Evolutionary conservation across 345 rosid genomes (phyloP).

Genomic region (Mangifera indica): DNA sequence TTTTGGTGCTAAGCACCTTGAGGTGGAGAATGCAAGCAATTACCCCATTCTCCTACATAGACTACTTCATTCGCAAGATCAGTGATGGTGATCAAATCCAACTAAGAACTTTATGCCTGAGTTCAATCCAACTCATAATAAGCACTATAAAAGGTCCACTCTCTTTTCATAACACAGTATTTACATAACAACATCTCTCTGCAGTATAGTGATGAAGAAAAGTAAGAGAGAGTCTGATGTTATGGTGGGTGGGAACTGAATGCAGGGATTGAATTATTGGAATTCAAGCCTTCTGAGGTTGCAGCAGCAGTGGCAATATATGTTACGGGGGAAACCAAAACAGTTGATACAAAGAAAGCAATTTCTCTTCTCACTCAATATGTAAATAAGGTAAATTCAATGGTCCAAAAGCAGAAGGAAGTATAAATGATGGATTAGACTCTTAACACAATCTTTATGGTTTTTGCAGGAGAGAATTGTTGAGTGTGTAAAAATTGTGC

Average conservation of each 20-base stretch:
- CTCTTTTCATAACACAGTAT: background rate
- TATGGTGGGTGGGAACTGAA: slow-evolving; percentile 46
- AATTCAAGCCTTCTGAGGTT: slow-evolving; percentile 71
- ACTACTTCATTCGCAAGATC: slow-evolving; percentile 55
- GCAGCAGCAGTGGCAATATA: slow-evolving; percentile 80
- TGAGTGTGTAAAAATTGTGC: slow-evolving; percentile 41
- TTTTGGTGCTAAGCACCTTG: slow-evolving; percentile 63
- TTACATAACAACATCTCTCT: slow-evolving; percentile 20
- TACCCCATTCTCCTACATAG: slow-evolving; percentile 67
- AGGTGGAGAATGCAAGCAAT: slow-evolving; percentile 76
- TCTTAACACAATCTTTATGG: background rate
- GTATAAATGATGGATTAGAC: slow-evolving; percentile 16
- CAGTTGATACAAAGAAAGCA: slow-evolving; percentile 46
- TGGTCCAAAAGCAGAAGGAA: slow-evolving; percentile 28
- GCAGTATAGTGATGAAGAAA: slow-evolving; percentile 12
- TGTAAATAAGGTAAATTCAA: slow-evolving; percentile 48
- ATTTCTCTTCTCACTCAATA: slow-evolving; percentile 42
- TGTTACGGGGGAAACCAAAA: slow-evolving; percentile 40
- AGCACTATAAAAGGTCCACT: slow-evolving; percentile 48
- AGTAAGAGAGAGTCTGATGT: slow-evolving; percentile 28
- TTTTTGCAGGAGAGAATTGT: slow-evolving; percentile 51
- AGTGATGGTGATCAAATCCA: slow-evolving; percentile 38
- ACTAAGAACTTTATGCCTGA: slow-evolving; percentile 28
- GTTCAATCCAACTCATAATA: slow-evolving; percentile 50
- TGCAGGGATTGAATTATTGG: slow-evolving; percentile 72